Base-by-base conservation (phyloP, 1,284 basidiomycete genomes). In the Moniliella sp. region DNA sequence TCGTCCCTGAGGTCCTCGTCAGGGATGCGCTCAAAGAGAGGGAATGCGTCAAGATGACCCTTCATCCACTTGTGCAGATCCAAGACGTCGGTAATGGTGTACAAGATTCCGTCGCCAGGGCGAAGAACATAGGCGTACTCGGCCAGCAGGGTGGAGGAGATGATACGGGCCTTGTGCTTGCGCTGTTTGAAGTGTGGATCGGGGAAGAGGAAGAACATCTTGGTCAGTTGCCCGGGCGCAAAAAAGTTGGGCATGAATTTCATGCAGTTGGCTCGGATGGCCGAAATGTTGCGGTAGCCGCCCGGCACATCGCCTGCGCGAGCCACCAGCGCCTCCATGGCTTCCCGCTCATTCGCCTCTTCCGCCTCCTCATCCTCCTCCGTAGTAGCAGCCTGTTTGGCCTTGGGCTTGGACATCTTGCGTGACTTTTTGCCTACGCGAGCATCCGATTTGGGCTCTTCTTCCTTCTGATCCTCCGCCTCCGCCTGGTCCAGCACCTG, bases 241-340 rank as follows among this genome's bases (percentile, higher is more conserved):
- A 99, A 93, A 64, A 86, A 94, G 65, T 97, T 97, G 9, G 86
- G 81, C 43, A 94, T 70, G 63, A 94, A 94, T 65, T 97, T 97
- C 88, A 94, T 94, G 28, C 81, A 77, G 62, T 99, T 99, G 7
- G 81, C 83, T 31, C 88, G 77, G 41, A 93, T 77, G 42, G 94
- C 75, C 30, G 82, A 83, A 34, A 94, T 73, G 61, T 97, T 99
- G 55, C 88, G 73, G 63, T 78, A 93, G 8, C 47, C 56, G 42
- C 33, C 73, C 62, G 25, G 67, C 65, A 8, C 67, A 61, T 35
- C 18, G 4, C 37, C 39, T 2, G 46, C 46, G 10, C 36, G 30
- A 4, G 25, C 18, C 10, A 48, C 38, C 25, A 48, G 27, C 14
- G 25, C 26, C 32, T 46, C n/a, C 58, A 58, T 33, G 14, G n/a